Conservation (phyloP, 108 stramenopile genomes). For the Discostella stelligeroides region DNA sequence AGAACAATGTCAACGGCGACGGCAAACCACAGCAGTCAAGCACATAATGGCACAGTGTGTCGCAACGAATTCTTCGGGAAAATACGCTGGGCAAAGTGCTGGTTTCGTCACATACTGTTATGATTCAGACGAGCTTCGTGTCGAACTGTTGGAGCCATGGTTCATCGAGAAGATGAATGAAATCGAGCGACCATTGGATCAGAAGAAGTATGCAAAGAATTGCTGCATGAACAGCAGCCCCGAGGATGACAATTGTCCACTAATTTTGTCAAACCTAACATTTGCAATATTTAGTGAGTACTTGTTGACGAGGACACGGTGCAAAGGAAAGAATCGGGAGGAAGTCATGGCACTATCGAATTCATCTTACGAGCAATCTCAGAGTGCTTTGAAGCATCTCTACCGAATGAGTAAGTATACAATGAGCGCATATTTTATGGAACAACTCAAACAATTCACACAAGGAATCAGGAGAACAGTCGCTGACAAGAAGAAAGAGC, state of each 20-base stretch:
- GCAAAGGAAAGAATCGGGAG: not conserved
- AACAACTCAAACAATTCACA: not conserved
- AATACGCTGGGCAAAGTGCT: not conserved
- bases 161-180: not conserved
- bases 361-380: not conserved
- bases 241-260: conserved; percentile 3
- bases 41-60: not conserved
- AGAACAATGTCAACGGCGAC: not conserved
- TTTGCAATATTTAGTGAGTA: conserved; percentile 10
- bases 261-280: conserved; percentile 11
- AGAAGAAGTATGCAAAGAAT: not conserved
- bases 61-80: not conserved
- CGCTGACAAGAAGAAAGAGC: conserved; percentile 6
- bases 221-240: not conserved
- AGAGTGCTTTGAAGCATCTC: conserved; percentile 4
- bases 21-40: not conserved
- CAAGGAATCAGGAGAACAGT: not conserved
- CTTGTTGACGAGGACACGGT: not conserved
- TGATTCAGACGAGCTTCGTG: not conserved
- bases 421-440: not conserved
- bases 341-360: not conserved
- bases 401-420: not conserved
- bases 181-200: not conserved
- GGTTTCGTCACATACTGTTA: not conserved
- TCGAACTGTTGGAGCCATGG: not conserved